phyloP scores from a whole-genome alignment of 139 green algal species.

The Asterochloris erici region DNA sequence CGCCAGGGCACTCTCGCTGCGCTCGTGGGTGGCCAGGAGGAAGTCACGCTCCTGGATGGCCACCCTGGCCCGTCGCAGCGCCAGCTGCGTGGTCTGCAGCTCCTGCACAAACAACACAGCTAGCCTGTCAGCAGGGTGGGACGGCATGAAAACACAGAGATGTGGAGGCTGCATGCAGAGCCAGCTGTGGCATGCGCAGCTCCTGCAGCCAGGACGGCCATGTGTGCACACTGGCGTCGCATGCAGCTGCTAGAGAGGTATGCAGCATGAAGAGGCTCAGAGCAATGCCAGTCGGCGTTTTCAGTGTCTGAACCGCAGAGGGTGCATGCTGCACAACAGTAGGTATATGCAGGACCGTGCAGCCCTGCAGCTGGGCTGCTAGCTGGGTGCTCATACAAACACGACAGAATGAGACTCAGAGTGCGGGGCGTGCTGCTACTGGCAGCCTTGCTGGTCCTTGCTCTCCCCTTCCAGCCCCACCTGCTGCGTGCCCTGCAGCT shows the following conservation, averaged over 20 bases:
- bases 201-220: not conserved
- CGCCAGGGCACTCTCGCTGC: slow-evolving; percentile 56
- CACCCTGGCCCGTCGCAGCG: slow-evolving; percentile 12
- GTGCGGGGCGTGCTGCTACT: too few species aligned
- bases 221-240: not conserved
- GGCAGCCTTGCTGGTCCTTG: not conserved
- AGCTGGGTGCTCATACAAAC: too few species aligned
- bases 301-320: too few species aligned
- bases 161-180: slow-evolving; percentile 8
- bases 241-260: too few species aligned
- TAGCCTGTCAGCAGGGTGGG: slow-evolving; percentile 8
- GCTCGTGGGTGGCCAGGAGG: slow-evolving; percentile 49
- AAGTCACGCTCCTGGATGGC: slow-evolving; percentile 59
- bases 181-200: not conserved
- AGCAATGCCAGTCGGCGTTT: too few species aligned
- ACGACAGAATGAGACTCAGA: too few species aligned
- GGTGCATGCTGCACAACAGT: too few species aligned
- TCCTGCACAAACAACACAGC: not conserved
- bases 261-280: too few species aligned
- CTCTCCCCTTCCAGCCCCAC: not conserved
- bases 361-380: too few species aligned
- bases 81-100: slow-evolving; percentile 14
- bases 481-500: slow-evolving; percentile 26
- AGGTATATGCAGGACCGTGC: too few species aligned
- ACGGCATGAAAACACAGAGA: not conserved